Conservation (phyloP, 2,329 filamentous ascomycete genomes). For the Geosmithia putterillii region DNA sequence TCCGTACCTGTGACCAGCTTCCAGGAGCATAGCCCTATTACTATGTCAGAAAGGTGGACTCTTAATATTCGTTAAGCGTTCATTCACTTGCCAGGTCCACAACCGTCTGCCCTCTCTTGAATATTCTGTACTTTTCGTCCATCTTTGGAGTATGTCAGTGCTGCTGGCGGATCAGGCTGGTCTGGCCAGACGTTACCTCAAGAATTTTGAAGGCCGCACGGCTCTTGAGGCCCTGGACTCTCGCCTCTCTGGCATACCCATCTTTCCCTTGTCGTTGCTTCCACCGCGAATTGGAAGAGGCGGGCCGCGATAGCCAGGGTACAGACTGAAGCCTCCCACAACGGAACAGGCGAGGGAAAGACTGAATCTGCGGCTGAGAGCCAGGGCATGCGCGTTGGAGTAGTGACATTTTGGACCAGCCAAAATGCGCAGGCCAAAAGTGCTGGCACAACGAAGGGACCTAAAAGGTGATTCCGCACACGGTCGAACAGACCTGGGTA, state of each 20-base stretch:
- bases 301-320: background rate
- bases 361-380: background rate
- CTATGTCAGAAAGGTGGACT: background rate
- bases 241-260: slow-evolving; percentile 60
- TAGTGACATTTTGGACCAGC: background rate
- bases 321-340: background rate
- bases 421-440: background rate
- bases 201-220: slow-evolving; percentile 88
- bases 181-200: slow-evolving; percentile 42
- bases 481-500: background rate
- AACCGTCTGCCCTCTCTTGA: slow-evolving; percentile 70
- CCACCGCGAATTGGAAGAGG: slow-evolving; percentile 46
- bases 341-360: background rate
- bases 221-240: slow-evolving; percentile 71
- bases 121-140: slow-evolving; percentile 69
- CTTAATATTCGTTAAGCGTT: background rate
- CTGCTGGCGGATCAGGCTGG: background rate
- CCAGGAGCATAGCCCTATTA: slow-evolving; percentile 63
- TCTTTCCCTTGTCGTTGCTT: slow-evolving; percentile 68
- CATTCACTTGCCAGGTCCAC: slow-evolving; percentile 61
- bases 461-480: background rate
- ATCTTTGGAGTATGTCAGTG: slow-evolving; percentile 39
- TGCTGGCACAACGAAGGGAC: background rate
- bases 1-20: slow-evolving; percentile 53
- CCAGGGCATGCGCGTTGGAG: background rate